phyloP scores from a whole-genome alignment of 192 early-diverging fungal species.

The Podila horticola region DNA sequence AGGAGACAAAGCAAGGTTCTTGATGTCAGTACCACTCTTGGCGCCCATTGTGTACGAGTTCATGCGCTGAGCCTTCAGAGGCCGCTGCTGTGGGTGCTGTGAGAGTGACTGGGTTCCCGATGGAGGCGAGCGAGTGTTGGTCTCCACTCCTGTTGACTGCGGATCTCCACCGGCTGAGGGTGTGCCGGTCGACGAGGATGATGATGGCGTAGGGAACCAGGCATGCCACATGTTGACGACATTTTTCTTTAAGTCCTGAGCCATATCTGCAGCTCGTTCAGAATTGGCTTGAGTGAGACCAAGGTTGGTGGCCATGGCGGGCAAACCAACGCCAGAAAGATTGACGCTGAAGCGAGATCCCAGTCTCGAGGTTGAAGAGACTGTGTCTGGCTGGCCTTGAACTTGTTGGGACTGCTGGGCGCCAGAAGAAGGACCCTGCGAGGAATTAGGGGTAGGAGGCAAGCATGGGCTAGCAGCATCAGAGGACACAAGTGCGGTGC shows the following conservation, averaged over 20 bases:
- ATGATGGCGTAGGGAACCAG: slow-evolving; percentile 29
- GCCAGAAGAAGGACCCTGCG: not conserved
- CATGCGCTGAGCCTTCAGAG: slow-evolving; percentile 21
- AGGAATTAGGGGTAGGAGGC: too few species aligned
- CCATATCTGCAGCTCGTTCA: slow-evolving; percentile 52
- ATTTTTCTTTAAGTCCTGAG: slow-evolving; percentile 45
- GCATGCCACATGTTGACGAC: slow-evolving; percentile 51
- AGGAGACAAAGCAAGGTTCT: slow-evolving; percentile 2
- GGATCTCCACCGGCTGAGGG: not conserved
- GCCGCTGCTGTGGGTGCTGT: slow-evolving; percentile 21
- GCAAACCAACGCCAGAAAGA: slow-evolving; percentile 36
- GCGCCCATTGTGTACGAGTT: slow-evolving; percentile 37
- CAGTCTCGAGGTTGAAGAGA: slow-evolving; percentile 1
- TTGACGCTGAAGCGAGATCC: slow-evolving; percentile 40
- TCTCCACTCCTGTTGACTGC: not conserved
- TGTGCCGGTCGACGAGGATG: slow-evolving; percentile 7
- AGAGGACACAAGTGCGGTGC: too few species aligned
- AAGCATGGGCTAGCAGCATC: too few species aligned
- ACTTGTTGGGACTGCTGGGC: not conserved
- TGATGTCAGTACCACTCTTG: slow-evolving; percentile 4
- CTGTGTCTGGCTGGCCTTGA: not conserved
- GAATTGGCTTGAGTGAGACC: slow-evolving; percentile 48
- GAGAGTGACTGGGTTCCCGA: slow-evolving; percentile 44
- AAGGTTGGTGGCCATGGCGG: slow-evolving; percentile 40
- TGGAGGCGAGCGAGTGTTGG: not conserved